These are phyloP conservation scores for Lagenaria siceraria DNA, from an alignment of 306 rosid species.

Conservation along the genomic window DNA sequence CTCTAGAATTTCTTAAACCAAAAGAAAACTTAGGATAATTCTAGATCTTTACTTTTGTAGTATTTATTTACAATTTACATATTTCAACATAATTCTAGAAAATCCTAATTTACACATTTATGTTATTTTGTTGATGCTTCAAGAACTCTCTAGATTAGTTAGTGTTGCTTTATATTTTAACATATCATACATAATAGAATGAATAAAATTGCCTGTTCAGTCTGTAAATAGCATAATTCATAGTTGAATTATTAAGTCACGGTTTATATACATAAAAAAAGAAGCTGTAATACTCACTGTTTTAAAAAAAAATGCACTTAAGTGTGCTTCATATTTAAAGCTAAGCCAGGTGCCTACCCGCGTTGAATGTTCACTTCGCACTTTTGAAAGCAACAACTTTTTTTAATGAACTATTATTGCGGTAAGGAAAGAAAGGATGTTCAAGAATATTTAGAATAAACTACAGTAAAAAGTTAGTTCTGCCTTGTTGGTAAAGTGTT, in stretches of 20 bases:
- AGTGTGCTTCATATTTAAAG: background rate
- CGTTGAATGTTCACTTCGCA: background rate
- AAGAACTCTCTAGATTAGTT: too few relatives aligned
- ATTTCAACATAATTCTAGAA: too few relatives aligned
- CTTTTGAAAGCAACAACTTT: background rate
- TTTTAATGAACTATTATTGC: background rate
- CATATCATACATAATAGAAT: background rate
- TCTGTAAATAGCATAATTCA: background rate
- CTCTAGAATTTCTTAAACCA: too few relatives aligned
- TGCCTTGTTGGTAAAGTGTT: background rate
- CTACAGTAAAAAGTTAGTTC: background rate
- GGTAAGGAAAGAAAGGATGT: background rate
- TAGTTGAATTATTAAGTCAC: background rate
- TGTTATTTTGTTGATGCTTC: too few relatives aligned
- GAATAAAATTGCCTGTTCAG: background rate
- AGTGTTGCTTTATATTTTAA: too few relatives aligned
- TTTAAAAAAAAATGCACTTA: background rate
- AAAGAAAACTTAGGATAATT: too few relatives aligned
- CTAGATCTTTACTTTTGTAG: too few relatives aligned
- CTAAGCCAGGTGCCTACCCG: background rate
- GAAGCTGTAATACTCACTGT: background rate
- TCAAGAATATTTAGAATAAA: background rate
- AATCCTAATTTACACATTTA: too few relatives aligned
- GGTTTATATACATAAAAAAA: too few relatives aligned
- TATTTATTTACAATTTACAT: too few relatives aligned